Evolutionary conservation across 495 filamentous ascomycete species (phyloP).

Genomic region (Penicillium herquei): DNA sequence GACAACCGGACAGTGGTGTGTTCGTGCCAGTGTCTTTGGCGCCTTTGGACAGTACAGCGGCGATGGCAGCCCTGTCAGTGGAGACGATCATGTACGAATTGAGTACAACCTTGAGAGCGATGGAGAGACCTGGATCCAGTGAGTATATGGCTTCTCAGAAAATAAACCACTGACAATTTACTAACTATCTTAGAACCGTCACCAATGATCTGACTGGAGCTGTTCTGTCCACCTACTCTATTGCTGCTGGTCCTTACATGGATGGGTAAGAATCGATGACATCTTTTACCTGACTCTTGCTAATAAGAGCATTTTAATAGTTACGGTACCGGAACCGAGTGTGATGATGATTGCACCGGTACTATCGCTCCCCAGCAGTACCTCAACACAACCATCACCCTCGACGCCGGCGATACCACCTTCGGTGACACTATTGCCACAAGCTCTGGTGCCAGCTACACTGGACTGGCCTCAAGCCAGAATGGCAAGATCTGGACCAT

Average conservation of each 20-base stretch:
- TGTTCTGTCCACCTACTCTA: conserved; percentile 28
- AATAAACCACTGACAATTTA: too few relatives aligned
- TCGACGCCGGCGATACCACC: conserved; percentile 29
- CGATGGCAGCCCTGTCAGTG: conserved; percentile 24
- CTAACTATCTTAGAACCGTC: conserved; percentile 21
- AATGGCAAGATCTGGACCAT: conserved; percentile 39
- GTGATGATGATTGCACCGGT: conserved; percentile 31
- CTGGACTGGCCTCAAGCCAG: conserved; percentile 27
- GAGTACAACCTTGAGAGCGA: conserved; percentile 33
- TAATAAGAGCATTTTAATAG: conserved; percentile 12
- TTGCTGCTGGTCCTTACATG: conserved; percentile 36
- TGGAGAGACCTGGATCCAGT: conserved; percentile 35
- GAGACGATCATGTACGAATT: conserved; percentile 31
- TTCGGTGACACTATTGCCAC: conserved; percentile 36
- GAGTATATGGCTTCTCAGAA: conserved; percentile 2
- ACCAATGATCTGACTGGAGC: conserved; percentile 33
- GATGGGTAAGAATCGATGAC: conserved; percentile 20
- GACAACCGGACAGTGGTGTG: conserved; percentile 36
- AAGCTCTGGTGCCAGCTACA: conserved; percentile 26
- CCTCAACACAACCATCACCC: conserved; percentile 34
- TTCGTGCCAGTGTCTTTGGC: conserved; percentile 41
- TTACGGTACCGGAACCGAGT: conserved; percentile 40
- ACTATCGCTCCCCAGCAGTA: conserved; percentile 35
- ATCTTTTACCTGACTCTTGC: neutral
- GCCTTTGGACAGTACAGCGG: conserved; percentile 38